Base-by-base conservation (phyloP, 495 filamentous ascomycete species). In the Margaritispora aquatica region DNA sequence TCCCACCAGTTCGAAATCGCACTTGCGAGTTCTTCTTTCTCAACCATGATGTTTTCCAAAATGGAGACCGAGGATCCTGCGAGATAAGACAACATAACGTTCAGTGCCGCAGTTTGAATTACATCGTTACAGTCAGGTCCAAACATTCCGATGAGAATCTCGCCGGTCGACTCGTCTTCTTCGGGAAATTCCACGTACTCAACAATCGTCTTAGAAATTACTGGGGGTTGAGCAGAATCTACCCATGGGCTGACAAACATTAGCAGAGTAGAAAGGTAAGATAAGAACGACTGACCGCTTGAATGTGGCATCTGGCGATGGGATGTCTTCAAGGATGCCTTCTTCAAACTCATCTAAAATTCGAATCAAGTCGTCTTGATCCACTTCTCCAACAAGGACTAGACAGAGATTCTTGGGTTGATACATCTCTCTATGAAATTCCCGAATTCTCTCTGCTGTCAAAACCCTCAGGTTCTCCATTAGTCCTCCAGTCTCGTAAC, bases 401-500 rank as follows among this genome's bases (percentile, higher is more conserved):
- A 97, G 69, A 63, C 93, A 96, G 61, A 99, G 73, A 68, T 99
- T 99, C 68, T 90, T 95, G 8, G 95, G 94, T 66, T 96, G 93
- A 66, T 99, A 99, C 95, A 99, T 99, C 56, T 92, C 88, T 54
- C 85, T 85, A 70, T 99, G 94, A 71, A 96, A 99, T 27, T 80
- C 81, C 8, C 95, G 85, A 64, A 99, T 99, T 20, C 90, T 84
- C 52, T 97, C 88, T 2, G 90, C 85, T 1, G 89, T 91, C 44
- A 99, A 70, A 20, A 90, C 85, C 51, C 94, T 82, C 21, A 99
- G 79, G 47, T 87, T 84, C 66, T 95, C 88, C 87, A 94, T 95
- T 88, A 97, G 90, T 46, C 94, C 94, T 1, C 95, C 94, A 19
- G 94, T 99, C 71, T 99, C 94, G 68, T 96, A 97, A 58, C 94